Evolutionary conservation across 305 asterid species (phyloP), one percentile per base, ranked within the genome.

Genomic region (Rubia peregrina): DNA sequence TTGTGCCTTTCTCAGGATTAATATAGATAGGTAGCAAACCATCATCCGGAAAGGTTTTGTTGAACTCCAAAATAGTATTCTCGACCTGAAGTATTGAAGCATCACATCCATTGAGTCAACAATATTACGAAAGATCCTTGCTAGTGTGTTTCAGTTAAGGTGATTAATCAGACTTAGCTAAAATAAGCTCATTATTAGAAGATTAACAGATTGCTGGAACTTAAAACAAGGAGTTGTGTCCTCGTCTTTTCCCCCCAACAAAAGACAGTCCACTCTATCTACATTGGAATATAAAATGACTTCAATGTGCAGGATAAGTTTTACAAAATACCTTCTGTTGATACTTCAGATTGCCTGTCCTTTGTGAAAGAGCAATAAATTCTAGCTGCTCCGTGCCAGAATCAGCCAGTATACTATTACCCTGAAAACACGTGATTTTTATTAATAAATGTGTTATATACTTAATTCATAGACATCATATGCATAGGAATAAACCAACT

Each of bases 331-430:
- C 99, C 93, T 88, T 89, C 80, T 81, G 87, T 77, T 91, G 96
- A 91, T 94, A 91, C 73, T 88, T 94, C 5, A 85, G 85, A 78
- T 94, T 89, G 73, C 97, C 96, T 22, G 97, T 91, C 85, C 99
- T 87, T 71, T 91, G 91, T 66, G 99, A 91, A 81, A 94, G 97
- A 75, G 97, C 99, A 84, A 94, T 94, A 84, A 94, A 94, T 78
- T 91, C 99, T 83, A 91, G 83, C 84, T 94, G 99, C 86, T 94
- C 96, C 22, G 99, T 91, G 80, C 91, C 97, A 73, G 97, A 89
- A 86, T 94, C 96, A 71, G 99, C 99, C 77, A 91, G 85, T 77
- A 94, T 85, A 82, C 97, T 94, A 75, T 87, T 85, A 80, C 99
- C 99, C 96, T 91, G 80, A 66, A 79, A 65, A 64, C 56, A 77